phyloP scores from a whole-genome alignment of 129 eudicot genomes.

The Flaveria robusta region DNA sequence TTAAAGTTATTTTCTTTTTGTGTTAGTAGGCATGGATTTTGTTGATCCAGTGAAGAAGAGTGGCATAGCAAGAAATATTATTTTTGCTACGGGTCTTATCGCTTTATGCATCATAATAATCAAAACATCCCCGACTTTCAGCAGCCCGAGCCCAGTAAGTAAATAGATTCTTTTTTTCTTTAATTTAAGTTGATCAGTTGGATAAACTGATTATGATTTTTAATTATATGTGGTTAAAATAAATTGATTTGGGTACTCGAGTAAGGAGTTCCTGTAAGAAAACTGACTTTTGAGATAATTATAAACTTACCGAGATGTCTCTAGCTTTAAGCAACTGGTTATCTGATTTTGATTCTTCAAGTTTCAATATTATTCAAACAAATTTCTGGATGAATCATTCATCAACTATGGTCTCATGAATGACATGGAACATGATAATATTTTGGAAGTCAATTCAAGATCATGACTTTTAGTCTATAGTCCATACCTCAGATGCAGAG shows the following conservation, averaged over 20 bases:
- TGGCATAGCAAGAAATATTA: slow-evolving; percentile 49
- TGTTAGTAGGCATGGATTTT: slow-evolving; percentile 66
- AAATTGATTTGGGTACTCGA: not conserved
- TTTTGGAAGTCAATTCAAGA: slow-evolving; percentile 12
- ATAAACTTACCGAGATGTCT: not conserved
- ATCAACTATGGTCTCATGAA: not conserved
- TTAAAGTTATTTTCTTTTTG: slow-evolving; percentile 16
- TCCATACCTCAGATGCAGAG: not conserved
- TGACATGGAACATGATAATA: slow-evolving; percentile 5
- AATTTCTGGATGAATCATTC: slow-evolving; percentile 3
- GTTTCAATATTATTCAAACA: not conserved
- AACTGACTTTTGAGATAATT: not conserved
- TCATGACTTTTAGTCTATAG: not conserved
- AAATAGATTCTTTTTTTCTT: slow-evolving; percentile 5
- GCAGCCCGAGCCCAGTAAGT: slow-evolving; percentile 61
- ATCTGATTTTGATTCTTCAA: slow-evolving; percentile 1
- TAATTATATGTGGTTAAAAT: not conserved
- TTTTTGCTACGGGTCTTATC: slow-evolving; percentile 58
- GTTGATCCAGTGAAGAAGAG: slow-evolving; percentile 58
- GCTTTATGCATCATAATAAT: slow-evolving; percentile 60
- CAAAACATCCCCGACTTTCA: slow-evolving; percentile 54
- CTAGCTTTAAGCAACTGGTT: slow-evolving; percentile 9
- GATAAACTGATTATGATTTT: slow-evolving; percentile 6
- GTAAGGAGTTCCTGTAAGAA: not conserved
- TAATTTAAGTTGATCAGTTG: slow-evolving; percentile 13